Evolutionary conservation across 2,329 filamentous ascomycete genomes (phyloP).

Genomic region (Aschersonia sp.): DNA sequence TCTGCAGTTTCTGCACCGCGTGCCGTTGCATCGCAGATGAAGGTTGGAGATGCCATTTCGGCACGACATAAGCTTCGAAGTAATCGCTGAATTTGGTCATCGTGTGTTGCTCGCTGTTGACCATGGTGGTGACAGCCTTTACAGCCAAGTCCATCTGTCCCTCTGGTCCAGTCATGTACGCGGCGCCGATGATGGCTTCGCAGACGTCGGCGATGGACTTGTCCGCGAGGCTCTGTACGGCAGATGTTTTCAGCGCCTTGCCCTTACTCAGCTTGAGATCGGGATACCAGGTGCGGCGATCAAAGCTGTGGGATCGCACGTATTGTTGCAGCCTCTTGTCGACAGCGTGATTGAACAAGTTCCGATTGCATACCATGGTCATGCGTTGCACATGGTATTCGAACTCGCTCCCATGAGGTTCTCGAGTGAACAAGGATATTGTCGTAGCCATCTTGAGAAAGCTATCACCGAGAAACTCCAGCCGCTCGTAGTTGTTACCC

Average conservation of each 20-base stretch:
- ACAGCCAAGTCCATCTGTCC: slow-evolving; percentile 41
- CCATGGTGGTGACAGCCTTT: slow-evolving; percentile 51
- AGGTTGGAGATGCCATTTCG: slow-evolving; percentile 51
- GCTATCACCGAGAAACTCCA: slow-evolving; percentile 86
- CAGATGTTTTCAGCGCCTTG: slow-evolving; percentile 35
- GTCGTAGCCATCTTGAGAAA: slow-evolving; percentile 95
- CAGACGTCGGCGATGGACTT: slow-evolving; percentile 92
- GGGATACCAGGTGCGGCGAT: slow-evolving; percentile 79
- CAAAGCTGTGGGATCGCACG: slow-evolving; percentile 72
- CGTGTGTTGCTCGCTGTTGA: slow-evolving; percentile 52
- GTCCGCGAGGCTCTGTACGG: slow-evolving; percentile 57
- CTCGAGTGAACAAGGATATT: slow-evolving; percentile 65
- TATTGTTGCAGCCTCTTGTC: slow-evolving; percentile 54
- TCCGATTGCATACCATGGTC: slow-evolving; percentile 81
- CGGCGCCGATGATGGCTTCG: slow-evolving; percentile 84
- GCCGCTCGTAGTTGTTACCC: slow-evolving; percentile 86
- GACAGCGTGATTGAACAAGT: slow-evolving; percentile 65
- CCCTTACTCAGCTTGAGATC: slow-evolving; percentile 60
- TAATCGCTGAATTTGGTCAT: slow-evolving; percentile 64
- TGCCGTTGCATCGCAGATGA: slow-evolving; percentile 54
- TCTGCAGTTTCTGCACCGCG: slow-evolving; percentile 48
- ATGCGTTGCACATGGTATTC: slow-evolving; percentile 84
- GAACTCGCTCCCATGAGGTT: slow-evolving; percentile 68
- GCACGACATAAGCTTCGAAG: slow-evolving; percentile 49
- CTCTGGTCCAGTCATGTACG: slow-evolving; percentile 37